Evolutionary conservation across 2,329 filamentous ascomycete genomes (phyloP).

Genomic region (Rasamsonia emersonii): DNA sequence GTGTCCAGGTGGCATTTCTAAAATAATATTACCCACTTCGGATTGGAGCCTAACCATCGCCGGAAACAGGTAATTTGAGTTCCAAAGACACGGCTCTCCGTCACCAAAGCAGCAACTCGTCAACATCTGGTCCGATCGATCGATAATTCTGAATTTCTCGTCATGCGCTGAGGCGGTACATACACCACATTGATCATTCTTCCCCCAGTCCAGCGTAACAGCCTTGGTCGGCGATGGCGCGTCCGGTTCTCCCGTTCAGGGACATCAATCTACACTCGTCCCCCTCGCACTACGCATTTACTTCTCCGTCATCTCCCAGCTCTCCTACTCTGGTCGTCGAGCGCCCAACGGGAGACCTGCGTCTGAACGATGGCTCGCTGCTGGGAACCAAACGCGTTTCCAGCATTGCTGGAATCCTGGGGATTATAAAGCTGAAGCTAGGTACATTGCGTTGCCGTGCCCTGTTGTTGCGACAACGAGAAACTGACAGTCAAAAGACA

Average conservation of each 20-base stretch:
- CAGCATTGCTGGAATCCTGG: slow-evolving; percentile 89
- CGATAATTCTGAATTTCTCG: no score
- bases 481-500: slow-evolving; percentile 48
- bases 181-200: slow-evolving; percentile 3
- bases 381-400: slow-evolving; percentile 75
- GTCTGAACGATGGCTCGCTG: slow-evolving; percentile 70
- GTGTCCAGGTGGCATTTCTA: no score
- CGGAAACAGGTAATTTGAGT: no score
- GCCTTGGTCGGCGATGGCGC: slow-evolving; percentile 36
- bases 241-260: slow-evolving; percentile 60
- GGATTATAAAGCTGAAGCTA: slow-evolving; percentile 85
- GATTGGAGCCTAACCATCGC: no score
- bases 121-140: no score
- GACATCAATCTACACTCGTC: slow-evolving; percentile 97
- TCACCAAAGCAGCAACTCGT: no score
- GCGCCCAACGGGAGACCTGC: slow-evolving; percentile 81
- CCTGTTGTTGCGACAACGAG: slow-evolving; percentile 3
- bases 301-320: slow-evolving; percentile 85
- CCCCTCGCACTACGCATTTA: slow-evolving; percentile 88
- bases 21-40: no score
- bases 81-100: no score
- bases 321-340: slow-evolving; percentile 83
- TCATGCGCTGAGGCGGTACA: slow-evolving; percentile 1
- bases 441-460: slow-evolving; percentile 49
- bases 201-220: slow-evolving; percentile 19